Percentiles rank a stretch among this genome's conserved stretches.
Evolutionary conservation across 805 yeast species (phyloP).

Genomic region (Saccharomycopsis javanensis): DNA sequence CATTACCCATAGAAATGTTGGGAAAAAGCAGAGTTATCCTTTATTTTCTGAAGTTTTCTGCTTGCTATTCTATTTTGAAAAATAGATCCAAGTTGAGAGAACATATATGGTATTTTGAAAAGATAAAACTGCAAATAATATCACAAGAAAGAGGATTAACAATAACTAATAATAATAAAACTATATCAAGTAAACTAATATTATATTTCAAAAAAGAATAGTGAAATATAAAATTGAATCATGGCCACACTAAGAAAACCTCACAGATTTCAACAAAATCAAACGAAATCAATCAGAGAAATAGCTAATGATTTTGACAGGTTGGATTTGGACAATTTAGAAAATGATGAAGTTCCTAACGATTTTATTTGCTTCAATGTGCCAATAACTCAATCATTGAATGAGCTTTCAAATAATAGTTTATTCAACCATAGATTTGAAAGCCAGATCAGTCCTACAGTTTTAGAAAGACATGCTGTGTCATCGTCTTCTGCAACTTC

Average conservation of each 20-base stretch:
- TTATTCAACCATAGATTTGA: background rate
- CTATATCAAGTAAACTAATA: no score
- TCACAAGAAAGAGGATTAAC: background rate
- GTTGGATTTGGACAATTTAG: constrained; percentile 16
- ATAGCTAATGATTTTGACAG: constrained; percentile 2
- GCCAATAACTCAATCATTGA: constrained; percentile 17
- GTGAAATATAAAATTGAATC: background rate
- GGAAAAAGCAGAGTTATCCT: background rate
- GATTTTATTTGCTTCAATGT: constrained; percentile 20
- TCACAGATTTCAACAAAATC: background rate
- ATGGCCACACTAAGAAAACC: background rate
- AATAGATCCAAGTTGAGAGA: background rate
- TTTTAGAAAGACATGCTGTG: background rate
- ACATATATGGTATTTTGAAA: no score
- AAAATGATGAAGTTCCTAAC: constrained; percentile 17
- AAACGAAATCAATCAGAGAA: constrained; percentile 1
- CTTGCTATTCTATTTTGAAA: background rate
- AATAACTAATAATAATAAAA: background rate
- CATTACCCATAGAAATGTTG: background rate
- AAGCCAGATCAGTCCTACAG: background rate
- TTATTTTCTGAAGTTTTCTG: background rate
- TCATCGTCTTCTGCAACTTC: background rate
- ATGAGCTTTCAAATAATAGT: constrained; percentile 6
- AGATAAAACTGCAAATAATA: background rate
- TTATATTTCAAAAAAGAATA: background rate